These are phyloP conservation scores for Limnanthes douglasii DNA, from an alignment of 345 rosid species.

Conservation along the genomic window DNA sequence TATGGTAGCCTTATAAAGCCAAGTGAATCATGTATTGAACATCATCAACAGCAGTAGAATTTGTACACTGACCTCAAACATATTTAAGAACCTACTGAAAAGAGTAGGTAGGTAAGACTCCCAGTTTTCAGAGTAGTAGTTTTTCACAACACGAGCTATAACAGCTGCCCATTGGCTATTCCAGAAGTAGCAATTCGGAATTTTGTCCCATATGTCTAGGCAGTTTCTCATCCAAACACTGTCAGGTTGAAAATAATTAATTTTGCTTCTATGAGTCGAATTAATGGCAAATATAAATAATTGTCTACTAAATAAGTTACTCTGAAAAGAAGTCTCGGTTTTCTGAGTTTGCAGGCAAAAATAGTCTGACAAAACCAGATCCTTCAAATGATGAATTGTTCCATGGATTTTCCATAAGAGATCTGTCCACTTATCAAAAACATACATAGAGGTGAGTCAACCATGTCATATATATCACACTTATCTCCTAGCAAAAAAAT, in stretches of 20 bases:
- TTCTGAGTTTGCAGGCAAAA: conserved; percentile 78
- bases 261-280: too few relatives aligned
- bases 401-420: conserved; percentile 93
- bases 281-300: too few relatives aligned
- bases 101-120: conserved; percentile 62
- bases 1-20: too few relatives aligned
- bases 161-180: conserved; percentile 93
- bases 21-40: too few relatives aligned
- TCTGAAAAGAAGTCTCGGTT: conserved; percentile 77
- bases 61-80: conserved; percentile 93
- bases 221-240: conserved; percentile 69
- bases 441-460: conserved; percentile 4
- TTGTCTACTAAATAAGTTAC: too few relatives aligned
- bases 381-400: conserved; percentile 96
- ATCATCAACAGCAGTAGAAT: conserved; percentile 11
- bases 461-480: too few relatives aligned
- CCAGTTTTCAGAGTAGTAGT: conserved; percentile 60
- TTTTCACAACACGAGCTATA: conserved; percentile 76
- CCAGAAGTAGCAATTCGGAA: conserved; percentile 98
- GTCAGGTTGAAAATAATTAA: conserved; percentile 23
- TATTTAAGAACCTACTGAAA: conserved; percentile 70
- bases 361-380: conserved; percentile 83
- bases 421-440: conserved; percentile 28
- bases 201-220: conserved; percentile 71
- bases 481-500: too few relatives aligned